Base-by-base conservation (phyloP, 768 basidiomycete genomes). In the Candolleomyces eurysporus region DNA sequence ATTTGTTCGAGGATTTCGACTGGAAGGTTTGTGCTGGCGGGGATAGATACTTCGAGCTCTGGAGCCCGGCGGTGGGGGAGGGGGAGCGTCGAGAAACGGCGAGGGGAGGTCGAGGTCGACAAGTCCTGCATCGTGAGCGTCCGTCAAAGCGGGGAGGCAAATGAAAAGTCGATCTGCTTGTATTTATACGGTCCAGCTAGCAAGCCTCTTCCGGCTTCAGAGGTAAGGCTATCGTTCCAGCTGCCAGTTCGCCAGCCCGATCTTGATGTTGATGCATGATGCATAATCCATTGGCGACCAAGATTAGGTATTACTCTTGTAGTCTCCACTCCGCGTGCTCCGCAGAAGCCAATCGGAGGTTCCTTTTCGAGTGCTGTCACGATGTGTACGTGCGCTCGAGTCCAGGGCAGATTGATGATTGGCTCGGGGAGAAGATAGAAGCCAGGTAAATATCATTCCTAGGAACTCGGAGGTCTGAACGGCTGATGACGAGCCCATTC, bases 1-100 rank as follows among this genome's bases (percentile, higher is more conserved):
- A 81, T 72, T 22, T 71, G 59, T 66, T 76, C 76, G 26, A 81
- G 70, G 56, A 81, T 69, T 66, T 81, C 80, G 0, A 69, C 52
- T 4, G 79, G 79, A 9, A 81, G 73, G 5, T 45, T 56, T 9
- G 73, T 9, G 74, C 63, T 19, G 66, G 62, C 21, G 52, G 58
- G 22, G 50, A 10, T 14, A 21, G 45, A 46, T 11, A 36, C 11
- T 36, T 36, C 36, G 36, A 6, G 36, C 6, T 36, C 36, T 36
- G 36, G 36, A 36, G 36, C 36, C 36, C 36, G 36, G 8, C 5
- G 6, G 11, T 36, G 36, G 36, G 36, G 36, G 36, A 36, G 36
- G 11, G 36, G 36, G 6, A 36, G 36, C 11, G 36, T 8, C 8
- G 36, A 8, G 36, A 36, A 11, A 36, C 36, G 36, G 11, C 11